Evolutionary conservation across 306 rosid genomes (phyloP).

Genomic region (Pterocarpus macrocarpus): DNA sequence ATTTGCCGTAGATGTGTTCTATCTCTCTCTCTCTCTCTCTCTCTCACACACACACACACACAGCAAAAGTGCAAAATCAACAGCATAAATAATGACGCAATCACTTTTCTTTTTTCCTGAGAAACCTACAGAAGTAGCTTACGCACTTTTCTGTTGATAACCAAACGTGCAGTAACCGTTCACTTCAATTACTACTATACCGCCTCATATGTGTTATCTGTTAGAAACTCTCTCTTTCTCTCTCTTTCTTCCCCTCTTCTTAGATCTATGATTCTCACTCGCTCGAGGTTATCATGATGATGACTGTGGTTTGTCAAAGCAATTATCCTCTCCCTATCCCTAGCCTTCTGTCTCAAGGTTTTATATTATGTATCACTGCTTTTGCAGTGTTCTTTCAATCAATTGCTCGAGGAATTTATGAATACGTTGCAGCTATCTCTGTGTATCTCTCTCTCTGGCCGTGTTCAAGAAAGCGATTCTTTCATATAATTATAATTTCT

Average conservation of each 20-base stretch:
- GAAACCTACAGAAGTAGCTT: conserved; percentile 25
- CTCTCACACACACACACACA: neutral
- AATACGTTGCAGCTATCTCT: neutral
- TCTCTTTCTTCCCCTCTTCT: neutral
- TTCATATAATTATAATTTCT: conserved; percentile 9
- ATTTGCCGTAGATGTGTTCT: neutral
- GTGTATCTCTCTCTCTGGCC: too few relatives aligned
- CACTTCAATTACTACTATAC: conserved; percentile 31
- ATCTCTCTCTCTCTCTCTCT: neutral
- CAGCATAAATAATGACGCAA: conserved; percentile 36
- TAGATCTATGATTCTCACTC: conserved; percentile 33
- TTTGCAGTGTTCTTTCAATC: conserved; percentile 46
- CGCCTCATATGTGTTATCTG: neutral
- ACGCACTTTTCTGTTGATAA: conserved; percentile 45
- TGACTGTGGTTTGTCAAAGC: conserved; percentile 25
- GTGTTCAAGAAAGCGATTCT: neutral
- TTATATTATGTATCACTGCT: neutral
- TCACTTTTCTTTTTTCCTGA: conserved; percentile 6
- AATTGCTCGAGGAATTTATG: conserved; percentile 22
- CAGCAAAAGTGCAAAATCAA: neutral
- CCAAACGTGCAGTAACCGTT: conserved; percentile 46
- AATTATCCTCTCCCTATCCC: conserved; percentile 45
- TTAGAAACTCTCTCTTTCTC: neutral
- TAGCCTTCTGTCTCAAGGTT: conserved; percentile 39
- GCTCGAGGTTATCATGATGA: conserved; percentile 34